Evolutionary conservation across 1,284 basidiomycete species (phyloP).

Genomic region (Coriolopsis trogii): DNA sequence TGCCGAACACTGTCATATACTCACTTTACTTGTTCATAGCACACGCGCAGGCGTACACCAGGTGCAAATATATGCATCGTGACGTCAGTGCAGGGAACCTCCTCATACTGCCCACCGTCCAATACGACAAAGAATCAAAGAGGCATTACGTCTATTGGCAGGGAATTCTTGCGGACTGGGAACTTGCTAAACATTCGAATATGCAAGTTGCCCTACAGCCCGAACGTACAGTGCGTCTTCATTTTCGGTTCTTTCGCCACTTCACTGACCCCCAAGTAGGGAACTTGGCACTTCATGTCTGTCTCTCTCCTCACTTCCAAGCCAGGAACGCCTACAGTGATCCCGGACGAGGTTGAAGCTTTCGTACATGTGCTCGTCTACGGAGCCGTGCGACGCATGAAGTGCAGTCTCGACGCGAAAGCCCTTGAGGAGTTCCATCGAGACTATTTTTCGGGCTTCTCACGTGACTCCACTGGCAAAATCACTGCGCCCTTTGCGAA

Average conservation of each 20-base stretch:
- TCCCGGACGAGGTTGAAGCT: conserved; percentile 7
- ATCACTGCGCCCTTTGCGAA: not conserved
- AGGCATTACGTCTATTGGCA: not conserved
- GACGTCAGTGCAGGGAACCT: conserved; percentile 17
- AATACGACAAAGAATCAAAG: not conserved
- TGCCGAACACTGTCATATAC: not conserved
- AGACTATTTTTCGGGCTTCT: not conserved
- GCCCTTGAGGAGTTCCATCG: not conserved
- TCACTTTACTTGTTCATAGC: not conserved
- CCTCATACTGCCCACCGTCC: conserved; percentile 4
- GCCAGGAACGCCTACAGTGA: not conserved
- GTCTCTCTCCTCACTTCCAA: not conserved
- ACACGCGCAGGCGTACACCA: not conserved
- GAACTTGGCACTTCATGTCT: conserved; percentile 18
- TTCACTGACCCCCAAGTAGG: conserved; percentile 1
- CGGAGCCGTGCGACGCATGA: not conserved
- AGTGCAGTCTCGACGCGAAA: not conserved
- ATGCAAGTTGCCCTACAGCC: not conserved
- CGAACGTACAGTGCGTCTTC: not conserved
- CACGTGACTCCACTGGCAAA: not conserved
- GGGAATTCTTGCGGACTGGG: conserved; percentile 14
- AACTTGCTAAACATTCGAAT: conserved; percentile 1
- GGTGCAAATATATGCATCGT: conserved; percentile 1
- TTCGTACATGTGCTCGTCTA: conserved; percentile 11
- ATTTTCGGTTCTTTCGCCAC: not conserved